Conservation (phyloP, 2,329 filamentous ascomycete genomes). For the Penicillium sp. region DNA sequence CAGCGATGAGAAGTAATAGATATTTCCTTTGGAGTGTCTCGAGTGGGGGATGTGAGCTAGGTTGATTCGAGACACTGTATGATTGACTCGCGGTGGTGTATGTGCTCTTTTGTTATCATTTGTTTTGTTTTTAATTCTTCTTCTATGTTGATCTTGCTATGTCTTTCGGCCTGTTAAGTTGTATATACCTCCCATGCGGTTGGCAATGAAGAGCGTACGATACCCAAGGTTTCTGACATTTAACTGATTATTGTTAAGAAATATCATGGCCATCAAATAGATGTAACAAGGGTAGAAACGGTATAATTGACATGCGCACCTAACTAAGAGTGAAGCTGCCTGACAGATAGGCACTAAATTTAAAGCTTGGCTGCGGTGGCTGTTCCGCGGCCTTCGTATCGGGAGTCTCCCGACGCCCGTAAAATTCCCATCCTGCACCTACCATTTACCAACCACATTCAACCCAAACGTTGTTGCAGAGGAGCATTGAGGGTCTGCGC, state of each 20-base stretch:
- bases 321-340: neutral
- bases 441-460: slow-evolving; percentile 9
- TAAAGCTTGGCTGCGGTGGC: slow-evolving; percentile 1
- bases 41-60: slow-evolving; percentile 10
- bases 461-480: slow-evolving; percentile 2
- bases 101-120: slow-evolving; percentile 18
- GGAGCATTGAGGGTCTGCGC: slow-evolving; percentile 1
- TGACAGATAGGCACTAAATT: neutral
- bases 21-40: slow-evolving; percentile 8
- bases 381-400: slow-evolving; percentile 20
- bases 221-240: slow-evolving; percentile 32
- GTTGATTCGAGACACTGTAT: slow-evolving; percentile 8
- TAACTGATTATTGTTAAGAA: neutral
- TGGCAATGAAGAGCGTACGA: slow-evolving; percentile 40
- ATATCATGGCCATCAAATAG: neutral
- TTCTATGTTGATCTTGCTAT: slow-evolving; percentile 24
- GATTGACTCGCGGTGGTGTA: slow-evolving; percentile 10
- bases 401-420: slow-evolving; percentile 29
- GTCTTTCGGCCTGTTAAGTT: slow-evolving; percentile 28
- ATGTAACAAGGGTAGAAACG: neutral
- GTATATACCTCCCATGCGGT: slow-evolving; percentile 40
- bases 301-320: neutral
- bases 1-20: slow-evolving; percentile 16
- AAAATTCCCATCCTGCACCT: slow-evolving; percentile 28
- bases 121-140: slow-evolving; percentile 23